Conservation (phyloP, 805 yeast genomes). For the Saturnispora zaruensis region DNA sequence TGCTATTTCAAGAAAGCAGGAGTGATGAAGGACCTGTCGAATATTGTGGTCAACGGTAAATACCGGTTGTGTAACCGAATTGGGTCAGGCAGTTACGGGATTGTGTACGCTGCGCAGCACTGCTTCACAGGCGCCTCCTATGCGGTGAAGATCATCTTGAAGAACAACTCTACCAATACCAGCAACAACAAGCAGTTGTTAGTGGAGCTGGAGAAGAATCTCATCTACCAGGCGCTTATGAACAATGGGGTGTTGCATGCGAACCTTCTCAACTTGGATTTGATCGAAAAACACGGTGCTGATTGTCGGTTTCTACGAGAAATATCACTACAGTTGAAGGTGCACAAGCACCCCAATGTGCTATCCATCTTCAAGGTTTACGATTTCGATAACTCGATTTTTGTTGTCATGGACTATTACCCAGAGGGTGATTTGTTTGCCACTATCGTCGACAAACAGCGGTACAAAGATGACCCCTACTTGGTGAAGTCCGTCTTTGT, state of each 20-base stretch:
- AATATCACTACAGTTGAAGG: constrained; percentile 61
- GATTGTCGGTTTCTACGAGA: constrained; percentile 47
- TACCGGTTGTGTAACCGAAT: constrained; percentile 41
- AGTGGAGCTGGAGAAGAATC: constrained; percentile 23
- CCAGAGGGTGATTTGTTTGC: constrained; percentile 81
- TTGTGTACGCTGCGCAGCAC: constrained; percentile 65
- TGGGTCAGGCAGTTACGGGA: constrained; percentile 84
- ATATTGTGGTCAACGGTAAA: constrained; percentile 28
- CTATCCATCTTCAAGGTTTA: constrained; percentile 68
- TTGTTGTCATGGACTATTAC: constrained; percentile 79
- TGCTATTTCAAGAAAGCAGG: background rate
- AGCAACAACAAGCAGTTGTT: constrained; percentile 26
- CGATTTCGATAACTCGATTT: constrained; percentile 48
- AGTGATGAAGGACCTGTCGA: constrained; percentile 24
- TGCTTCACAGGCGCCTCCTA: constrained; percentile 37
- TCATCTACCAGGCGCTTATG: constrained; percentile 19
- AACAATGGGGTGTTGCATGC: constrained; percentile 24
- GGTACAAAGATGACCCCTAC: constrained; percentile 45
- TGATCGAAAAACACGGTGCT: constrained; percentile 28
- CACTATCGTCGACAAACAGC: constrained; percentile 68
- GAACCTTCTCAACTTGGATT: constrained; percentile 29
- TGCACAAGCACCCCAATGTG: constrained; percentile 72
- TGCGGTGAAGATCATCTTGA: constrained; percentile 68
- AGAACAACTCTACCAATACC: constrained; percentile 31
- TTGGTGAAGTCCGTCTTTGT: constrained; percentile 50